Percentiles rank a stretch among this genome's conserved stretches.
phyloP scores from a whole-genome alignment of 495 filamentous ascomycete genomes.

The Glonium stellatum region DNA sequence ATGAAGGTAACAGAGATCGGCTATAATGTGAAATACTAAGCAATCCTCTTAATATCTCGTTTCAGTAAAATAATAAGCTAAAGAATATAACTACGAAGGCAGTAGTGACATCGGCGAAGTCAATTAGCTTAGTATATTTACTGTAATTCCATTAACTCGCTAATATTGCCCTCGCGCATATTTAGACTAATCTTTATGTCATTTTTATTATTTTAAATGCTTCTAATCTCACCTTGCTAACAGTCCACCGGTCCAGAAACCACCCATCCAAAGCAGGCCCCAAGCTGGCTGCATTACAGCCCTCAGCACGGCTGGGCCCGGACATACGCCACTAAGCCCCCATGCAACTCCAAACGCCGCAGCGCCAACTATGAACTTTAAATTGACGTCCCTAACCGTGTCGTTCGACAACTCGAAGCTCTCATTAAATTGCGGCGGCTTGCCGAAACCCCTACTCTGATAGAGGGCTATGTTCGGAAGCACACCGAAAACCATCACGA shows the following conservation, averaged over 20 bases:
- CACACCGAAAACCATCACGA: slow-evolving; percentile 48
- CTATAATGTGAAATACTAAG: too few relatives aligned
- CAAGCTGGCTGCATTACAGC: slow-evolving; percentile 44
- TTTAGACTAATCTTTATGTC: too few relatives aligned
- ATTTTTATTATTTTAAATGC: too few relatives aligned
- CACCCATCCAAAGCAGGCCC: slow-evolving; percentile 45
- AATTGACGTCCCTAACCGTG: slow-evolving; percentile 47
- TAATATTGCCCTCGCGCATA: too few relatives aligned
- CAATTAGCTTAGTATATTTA: too few relatives aligned
- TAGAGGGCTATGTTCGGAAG: slow-evolving; percentile 40
- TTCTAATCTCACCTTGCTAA: neutral
- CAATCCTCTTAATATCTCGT: too few relatives aligned
- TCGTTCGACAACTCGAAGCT: slow-evolving; percentile 43
- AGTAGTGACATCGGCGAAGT: too few relatives aligned
- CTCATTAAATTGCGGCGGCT: slow-evolving; percentile 40
- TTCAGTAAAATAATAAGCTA: too few relatives aligned
- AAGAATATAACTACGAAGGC: too few relatives aligned
- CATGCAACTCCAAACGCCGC: slow-evolving; percentile 49
- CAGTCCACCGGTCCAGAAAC: slow-evolving; percentile 36
- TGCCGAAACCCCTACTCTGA: slow-evolving; percentile 15
- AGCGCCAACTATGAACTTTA: slow-evolving; percentile 47
- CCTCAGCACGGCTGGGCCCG: slow-evolving; percentile 48
- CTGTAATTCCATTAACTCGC: too few relatives aligned
- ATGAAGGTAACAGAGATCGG: too few relatives aligned
- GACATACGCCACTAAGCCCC: slow-evolving; percentile 51